Evolutionary conservation across 306 rosid genomes (phyloP).

Genomic region (Medicago arabica): DNA sequence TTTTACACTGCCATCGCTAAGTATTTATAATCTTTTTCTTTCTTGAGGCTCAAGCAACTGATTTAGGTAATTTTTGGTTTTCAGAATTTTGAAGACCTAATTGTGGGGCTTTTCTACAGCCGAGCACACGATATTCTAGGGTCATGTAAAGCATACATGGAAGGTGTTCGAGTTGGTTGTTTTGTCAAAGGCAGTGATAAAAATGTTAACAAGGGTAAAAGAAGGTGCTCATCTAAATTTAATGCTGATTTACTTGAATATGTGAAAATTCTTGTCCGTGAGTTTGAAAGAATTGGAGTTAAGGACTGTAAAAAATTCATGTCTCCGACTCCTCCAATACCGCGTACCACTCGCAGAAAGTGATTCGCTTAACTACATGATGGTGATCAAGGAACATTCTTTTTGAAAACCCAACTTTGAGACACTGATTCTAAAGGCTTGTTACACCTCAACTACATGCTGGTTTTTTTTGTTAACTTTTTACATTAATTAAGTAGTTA

Average conservation of each 20-base stretch:
- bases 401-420: background rate
- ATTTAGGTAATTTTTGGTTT: conserved; percentile 31
- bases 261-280: conserved; percentile 54
- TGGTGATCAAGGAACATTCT: background rate
- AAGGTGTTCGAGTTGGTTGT: conserved; percentile 87
- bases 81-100: conserved; percentile 83
- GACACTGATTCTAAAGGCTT: background rate
- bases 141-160: conserved; percentile 81
- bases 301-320: too few relatives aligned
- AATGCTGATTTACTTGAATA: conserved; percentile 49
- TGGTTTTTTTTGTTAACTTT: too few relatives aligned
- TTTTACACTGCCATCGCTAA: too few relatives aligned
- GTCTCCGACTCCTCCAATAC: too few relatives aligned
- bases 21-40: background rate
- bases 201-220: conserved; percentile 63
- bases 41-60: conserved; percentile 11
- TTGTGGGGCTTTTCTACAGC: conserved; percentile 70
- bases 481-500: too few relatives aligned
- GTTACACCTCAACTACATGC: too few relatives aligned
- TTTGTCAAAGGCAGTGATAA: conserved; percentile 79
- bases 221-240: conserved; percentile 73
- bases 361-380: background rate
- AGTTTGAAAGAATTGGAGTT: conserved; percentile 37
- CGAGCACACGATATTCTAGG: conserved; percentile 68
- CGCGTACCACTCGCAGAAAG: background rate